These are phyloP conservation scores for Tubosaeta sp. DNA, from an alignment of 768 basidiomycete species.

Conservation along the genomic window DNA sequence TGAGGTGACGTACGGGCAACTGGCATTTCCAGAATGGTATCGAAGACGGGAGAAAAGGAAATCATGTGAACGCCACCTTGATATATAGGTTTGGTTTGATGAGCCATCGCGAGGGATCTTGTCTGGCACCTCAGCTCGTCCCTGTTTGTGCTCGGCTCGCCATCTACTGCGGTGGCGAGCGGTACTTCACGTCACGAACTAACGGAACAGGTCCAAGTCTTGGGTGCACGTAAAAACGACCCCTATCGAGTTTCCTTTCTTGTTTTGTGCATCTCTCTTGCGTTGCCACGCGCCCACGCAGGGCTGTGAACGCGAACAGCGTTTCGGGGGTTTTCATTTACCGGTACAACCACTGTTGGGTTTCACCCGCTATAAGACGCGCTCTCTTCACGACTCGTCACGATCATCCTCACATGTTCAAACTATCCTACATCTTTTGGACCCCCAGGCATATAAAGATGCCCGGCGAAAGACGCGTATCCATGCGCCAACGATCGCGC, in stretches of 20 bases:
- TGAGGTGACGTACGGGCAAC: not conserved
- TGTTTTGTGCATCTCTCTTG: slow-evolving; percentile 5
- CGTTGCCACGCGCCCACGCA: not conserved
- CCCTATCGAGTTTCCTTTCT: too few relatives aligned
- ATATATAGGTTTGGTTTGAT: too few relatives aligned
- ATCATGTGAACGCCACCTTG: too few relatives aligned
- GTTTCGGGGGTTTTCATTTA: slow-evolving; percentile 18
- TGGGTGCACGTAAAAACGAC: too few relatives aligned
- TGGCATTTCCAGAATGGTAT: too few relatives aligned
- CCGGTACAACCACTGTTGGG: slow-evolving; percentile 1
- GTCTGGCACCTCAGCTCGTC: too few relatives aligned
- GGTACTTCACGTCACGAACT: too few relatives aligned
- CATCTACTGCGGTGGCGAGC: too few relatives aligned
- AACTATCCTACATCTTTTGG: slow-evolving; percentile 49
- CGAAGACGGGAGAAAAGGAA: too few relatives aligned
- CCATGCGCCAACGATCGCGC: slow-evolving; percentile 22
- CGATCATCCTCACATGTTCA: slow-evolving; percentile 29
- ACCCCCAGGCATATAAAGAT: slow-evolving; percentile 50
- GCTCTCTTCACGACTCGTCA: not conserved
- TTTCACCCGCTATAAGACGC: not conserved
- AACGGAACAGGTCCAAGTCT: too few relatives aligned
- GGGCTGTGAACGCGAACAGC: slow-evolving; percentile 9
- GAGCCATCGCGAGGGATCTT: too few relatives aligned
- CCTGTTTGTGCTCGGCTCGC: too few relatives aligned
- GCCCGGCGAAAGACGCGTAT: slow-evolving; percentile 36